A percentile compares a stretch with the other conserved stretches of the same genome.
Evolutionary conservation across 2,329 filamentous ascomycete genomes (phyloP).

Genomic region (Pseudophaeomoniella oleicola): DNA sequence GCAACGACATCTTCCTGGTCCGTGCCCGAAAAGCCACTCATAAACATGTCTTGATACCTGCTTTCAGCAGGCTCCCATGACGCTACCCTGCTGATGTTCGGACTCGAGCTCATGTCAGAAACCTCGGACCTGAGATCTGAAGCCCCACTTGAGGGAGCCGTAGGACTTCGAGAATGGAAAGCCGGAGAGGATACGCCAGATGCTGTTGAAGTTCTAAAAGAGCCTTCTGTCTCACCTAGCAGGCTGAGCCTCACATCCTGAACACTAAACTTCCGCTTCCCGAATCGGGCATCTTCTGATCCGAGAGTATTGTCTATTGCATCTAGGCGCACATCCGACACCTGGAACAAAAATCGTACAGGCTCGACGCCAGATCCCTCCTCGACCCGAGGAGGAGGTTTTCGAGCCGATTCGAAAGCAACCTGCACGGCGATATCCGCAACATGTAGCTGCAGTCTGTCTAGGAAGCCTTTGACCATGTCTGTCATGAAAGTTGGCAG

Average conservation of each 20-base stretch:
- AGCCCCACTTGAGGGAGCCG: background rate
- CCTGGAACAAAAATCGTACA: background rate
- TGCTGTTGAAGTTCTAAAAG: background rate
- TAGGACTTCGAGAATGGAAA: background rate
- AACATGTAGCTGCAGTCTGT: conserved; percentile 40
- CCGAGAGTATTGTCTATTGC: background rate
- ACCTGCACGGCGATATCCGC: conserved; percentile 36
- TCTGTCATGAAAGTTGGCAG: conserved; percentile 44
- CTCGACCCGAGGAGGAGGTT: background rate
- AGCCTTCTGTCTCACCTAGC: background rate
- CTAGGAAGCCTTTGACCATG: conserved; percentile 44
- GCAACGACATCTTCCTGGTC: too few species aligned
- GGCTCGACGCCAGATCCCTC: background rate
- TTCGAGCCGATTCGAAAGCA: conserved; percentile 25
- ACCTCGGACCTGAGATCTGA: background rate
- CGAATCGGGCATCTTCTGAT: background rate
- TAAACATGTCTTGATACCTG: background rate
- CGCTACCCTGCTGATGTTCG: background rate
- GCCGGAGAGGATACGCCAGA: background rate
- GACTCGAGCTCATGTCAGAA: background rate
- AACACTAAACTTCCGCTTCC: background rate
- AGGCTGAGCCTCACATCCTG: background rate
- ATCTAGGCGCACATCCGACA: background rate
- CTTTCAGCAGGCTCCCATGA: background rate
- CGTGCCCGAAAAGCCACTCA: background rate